These are phyloP conservation scores for Ambrosia artemisiifolia DNA, from an alignment of 129 eudicot species.

Conservation along the genomic window DNA sequence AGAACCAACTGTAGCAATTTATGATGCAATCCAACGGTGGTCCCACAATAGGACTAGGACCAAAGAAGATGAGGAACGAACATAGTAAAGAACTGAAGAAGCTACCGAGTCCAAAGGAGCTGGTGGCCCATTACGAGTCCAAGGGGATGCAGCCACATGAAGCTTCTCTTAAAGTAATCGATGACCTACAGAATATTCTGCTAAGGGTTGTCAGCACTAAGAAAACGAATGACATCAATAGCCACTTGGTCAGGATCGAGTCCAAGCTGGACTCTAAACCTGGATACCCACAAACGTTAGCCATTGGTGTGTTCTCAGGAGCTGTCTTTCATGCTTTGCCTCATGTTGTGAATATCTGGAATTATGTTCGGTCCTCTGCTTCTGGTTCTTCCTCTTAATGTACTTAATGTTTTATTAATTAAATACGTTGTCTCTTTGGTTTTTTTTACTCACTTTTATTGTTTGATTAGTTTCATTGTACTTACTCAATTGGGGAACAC, in stretches of 20 bases:
- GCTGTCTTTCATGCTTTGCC: slow-evolving; percentile 14
- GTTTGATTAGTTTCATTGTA: no score
- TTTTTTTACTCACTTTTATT: no score
- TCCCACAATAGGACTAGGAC: no score
- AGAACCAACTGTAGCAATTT: no score
- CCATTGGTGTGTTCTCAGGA: slow-evolving; percentile 31
- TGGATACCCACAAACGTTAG: slow-evolving; percentile 50
- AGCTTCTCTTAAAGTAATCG: slow-evolving; percentile 70
- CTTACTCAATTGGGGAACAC: no score
- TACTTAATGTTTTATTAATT: no score
- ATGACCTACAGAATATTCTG: slow-evolving; percentile 65
- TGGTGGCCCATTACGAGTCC: slow-evolving; percentile 60
- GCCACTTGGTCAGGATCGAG: slow-evolving; percentile 37
- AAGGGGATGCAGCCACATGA: slow-evolving; percentile 60
- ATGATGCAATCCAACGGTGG: no score
- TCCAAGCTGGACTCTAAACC: slow-evolving; percentile 75
- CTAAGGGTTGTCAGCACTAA: slow-evolving; percentile 36
- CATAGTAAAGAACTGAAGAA: slow-evolving; percentile 2
- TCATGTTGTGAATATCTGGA: slow-evolving; percentile 26
- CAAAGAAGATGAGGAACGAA: no score
- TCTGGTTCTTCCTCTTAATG: background rate
- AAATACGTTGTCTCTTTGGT: no score
- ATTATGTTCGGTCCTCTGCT: slow-evolving; percentile 21
- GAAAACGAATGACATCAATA: slow-evolving; percentile 6
- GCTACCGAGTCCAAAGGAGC: slow-evolving; percentile 35